Base-by-base conservation (phyloP, 2,329 filamentous ascomycete genomes). In the Taxawa tesnikishii region DNA sequence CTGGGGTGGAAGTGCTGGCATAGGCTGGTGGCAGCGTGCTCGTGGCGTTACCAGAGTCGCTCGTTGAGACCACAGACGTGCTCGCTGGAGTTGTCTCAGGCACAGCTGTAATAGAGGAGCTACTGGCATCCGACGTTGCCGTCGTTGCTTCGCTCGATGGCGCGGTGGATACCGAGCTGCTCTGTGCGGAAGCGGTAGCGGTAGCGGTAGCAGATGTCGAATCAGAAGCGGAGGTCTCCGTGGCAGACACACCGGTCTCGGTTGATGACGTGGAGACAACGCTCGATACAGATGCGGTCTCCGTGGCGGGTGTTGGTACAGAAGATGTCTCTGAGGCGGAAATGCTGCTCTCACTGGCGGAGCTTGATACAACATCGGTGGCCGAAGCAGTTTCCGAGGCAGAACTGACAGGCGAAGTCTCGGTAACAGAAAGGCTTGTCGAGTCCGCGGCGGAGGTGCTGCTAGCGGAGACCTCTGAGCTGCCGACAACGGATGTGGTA, bases 1-100 rank as follows among this genome's bases (percentile, higher is more conserved):
- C 33, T 25, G 38, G 34, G 10, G 37, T 14, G 34, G 31, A 29
- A 24, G 43, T 37, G 9, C 38, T 40, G 6, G 33, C 27, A n/a
- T 33, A 36, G 4, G 32, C 32, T 6, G 30, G 27, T 11, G 37
- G 32, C 15, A 31, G 21, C 10, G 37, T 24, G 13, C 36, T 38
- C 10, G 39, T 37, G 24, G 34, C 33, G 3, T 28, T 26, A 17
- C 35, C 38, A 14, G 33, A 23, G 15, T 21, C 34, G 18, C 36
- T 38, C 16, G 36, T 32, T 21, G 38, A 11, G 8, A 23, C 19
- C 19, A 28, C 28, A 23, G 17, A 23, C n/a, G n/a, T n/a, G n/a
- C n/a, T n/a, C n/a, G n/a, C n/a, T n/a, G n/a, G n/a, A n/a, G n/a
- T n/a, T n/a, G n/a, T n/a, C n/a, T n/a, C n/a, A n/a, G n/a, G n/a